Evolutionary conservation across 164 flowering plant genomes (phyloP).

Genomic region (Sedum album): DNA sequence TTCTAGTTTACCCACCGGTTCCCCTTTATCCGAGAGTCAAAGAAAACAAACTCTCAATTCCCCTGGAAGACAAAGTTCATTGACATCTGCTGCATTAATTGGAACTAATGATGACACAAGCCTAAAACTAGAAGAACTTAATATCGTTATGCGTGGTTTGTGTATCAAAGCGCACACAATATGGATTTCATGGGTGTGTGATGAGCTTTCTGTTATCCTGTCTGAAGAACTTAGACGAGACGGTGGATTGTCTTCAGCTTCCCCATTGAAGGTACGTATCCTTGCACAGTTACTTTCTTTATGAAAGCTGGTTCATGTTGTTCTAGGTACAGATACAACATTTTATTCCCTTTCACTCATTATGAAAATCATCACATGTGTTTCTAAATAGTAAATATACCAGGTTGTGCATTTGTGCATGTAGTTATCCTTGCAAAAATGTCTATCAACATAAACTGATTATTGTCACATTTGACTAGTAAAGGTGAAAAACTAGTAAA

Average conservation of each 20-base stretch:
- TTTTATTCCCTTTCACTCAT: too few relatives aligned
- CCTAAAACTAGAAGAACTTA: constrained; percentile 68
- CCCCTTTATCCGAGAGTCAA: constrained; percentile 32
- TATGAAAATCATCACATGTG: too few relatives aligned
- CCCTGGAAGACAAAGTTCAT: constrained; percentile 49
- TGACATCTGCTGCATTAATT: constrained; percentile 53
- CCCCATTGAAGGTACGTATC: constrained; percentile 60
- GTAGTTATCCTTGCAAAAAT: too few relatives aligned
- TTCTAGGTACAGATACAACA: background rate
- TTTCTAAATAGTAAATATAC: too few relatives aligned
- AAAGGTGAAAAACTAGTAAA: too few relatives aligned
- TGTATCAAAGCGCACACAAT: constrained; percentile 68
- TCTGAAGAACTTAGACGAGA: constrained; percentile 54
- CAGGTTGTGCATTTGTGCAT: too few relatives aligned
- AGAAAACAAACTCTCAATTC: constrained; percentile 32
- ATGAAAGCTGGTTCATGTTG: background rate
- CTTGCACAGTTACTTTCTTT: background rate
- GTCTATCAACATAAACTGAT: too few relatives aligned
- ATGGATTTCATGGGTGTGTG: constrained; percentile 87
- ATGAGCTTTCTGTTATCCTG: constrained; percentile 60
- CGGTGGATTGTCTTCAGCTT: constrained; percentile 60
- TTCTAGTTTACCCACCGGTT: constrained; percentile 35
- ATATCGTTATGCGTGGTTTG: constrained; percentile 45
- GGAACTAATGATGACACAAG: constrained; percentile 58
- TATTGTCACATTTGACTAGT: too few relatives aligned